Base-by-base conservation (phyloP, 352 stramenopile species). In the Elongisporangium prolatum region DNA sequence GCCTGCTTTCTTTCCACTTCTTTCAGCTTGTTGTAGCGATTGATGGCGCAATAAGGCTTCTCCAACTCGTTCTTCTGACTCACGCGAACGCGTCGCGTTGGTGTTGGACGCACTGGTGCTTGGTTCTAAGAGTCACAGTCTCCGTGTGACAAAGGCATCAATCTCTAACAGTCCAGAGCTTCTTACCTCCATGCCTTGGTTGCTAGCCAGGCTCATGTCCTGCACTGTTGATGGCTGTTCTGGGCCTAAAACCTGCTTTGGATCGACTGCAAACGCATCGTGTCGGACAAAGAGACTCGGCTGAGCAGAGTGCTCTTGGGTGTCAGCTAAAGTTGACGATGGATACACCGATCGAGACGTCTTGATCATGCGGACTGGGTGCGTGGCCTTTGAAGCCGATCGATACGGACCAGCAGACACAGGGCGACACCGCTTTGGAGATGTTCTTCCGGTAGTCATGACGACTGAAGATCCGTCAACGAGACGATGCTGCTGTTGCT, bases 11-110 rank as follows among this genome's bases (percentile, higher is more conserved):
- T 58, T 24, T 80, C 59, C 0, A 59, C 50, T n/a, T 74, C 66
- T 3, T 61, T 55, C 40, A 88, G 64, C 52, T 71, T 84, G 56
- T 68, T 65, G 69, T 89, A 91, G 50, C 72, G 74, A 38, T 75
- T 57, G 50, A 80, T 70, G 9, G 79, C 80, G 48, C 84, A 93
- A 57, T 91, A 93, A 13, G 80, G 84, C 55, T 77, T 88, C 28
- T 89, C 75, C 16, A 74, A 52, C 48, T 87, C 74, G 48, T 89
- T 80, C 40, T 86, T 77, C 58, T 88, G 77, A 1, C 60, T 70
- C 54, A 89, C 75, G 11, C 77, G 80, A 14, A 89, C 75, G n/a
- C 76, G 57, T 57, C 63, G 50, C 22, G 64, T 28, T 50, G 18
- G 2, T n/a, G 10, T 17, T 57, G 50, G 8, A 4, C 6, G 2